A percentile compares a stretch with the other conserved stretches of the same genome.
These are phyloP conservation scores for Mrakia frigida DNA, from an alignment of 768 basidiomycete genomes.

Conservation along the genomic window DNA sequence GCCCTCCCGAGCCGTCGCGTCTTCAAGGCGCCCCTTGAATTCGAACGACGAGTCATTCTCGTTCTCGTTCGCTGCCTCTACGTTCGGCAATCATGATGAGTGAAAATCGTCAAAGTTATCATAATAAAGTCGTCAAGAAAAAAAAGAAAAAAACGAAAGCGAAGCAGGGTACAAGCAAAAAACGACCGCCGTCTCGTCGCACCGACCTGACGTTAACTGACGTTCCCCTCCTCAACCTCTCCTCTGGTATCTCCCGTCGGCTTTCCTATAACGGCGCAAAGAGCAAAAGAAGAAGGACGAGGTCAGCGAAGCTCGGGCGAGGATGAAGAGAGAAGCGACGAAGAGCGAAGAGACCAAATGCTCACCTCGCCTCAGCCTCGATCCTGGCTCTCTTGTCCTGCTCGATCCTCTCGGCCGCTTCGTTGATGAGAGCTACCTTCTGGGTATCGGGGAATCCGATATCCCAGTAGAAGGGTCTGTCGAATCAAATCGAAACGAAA, in stretches of 20 bases:
- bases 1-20: too few relatives aligned
- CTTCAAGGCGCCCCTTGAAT: too few relatives aligned
- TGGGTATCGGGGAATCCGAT: constrained; percentile 88
- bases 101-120: too few relatives aligned
- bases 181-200: too few relatives aligned
- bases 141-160: too few relatives aligned
- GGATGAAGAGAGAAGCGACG: not conserved
- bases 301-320: not conserved
- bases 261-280: not conserved
- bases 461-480: constrained; percentile 45
- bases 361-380: constrained; percentile 58
- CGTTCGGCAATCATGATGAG: too few relatives aligned
- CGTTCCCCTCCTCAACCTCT: not conserved
- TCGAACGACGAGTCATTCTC: too few relatives aligned
- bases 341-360: constrained; percentile 15
- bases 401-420: constrained; percentile 66
- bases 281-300: not conserved
- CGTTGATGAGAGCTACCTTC: constrained; percentile 69
- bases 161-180: too few relatives aligned
- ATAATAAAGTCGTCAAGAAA: too few relatives aligned
- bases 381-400: constrained; percentile 57
- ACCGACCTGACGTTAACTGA: too few relatives aligned
- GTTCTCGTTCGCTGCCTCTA: too few relatives aligned
- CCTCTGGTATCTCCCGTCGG: constrained; percentile 13
- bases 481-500: not conserved